Conservation (phyloP, 2,329 filamentous ascomycete species). For the Paraphoma chrysanthemicola region DNA sequence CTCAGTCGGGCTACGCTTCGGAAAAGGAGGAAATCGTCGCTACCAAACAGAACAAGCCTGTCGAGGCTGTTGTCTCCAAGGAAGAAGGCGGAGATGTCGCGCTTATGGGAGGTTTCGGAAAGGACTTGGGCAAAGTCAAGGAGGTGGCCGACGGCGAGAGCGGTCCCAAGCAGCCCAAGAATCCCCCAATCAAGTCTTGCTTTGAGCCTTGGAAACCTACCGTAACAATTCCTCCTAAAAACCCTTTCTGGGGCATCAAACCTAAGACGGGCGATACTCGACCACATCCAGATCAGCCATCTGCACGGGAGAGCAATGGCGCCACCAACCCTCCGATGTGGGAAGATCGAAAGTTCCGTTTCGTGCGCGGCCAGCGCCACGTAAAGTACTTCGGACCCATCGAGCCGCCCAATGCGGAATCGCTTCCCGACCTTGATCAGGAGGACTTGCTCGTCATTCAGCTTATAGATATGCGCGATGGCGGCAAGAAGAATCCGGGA, state of each 20-base stretch:
- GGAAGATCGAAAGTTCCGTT: conserved; percentile 34
- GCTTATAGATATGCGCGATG: conserved; percentile 39
- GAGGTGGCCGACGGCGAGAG: background rate
- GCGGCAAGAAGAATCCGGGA: conserved; percentile 7
- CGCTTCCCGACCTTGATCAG: conserved; percentile 23
- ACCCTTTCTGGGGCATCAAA: conserved; percentile 26
- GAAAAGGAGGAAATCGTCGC: background rate
- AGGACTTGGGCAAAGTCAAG: background rate
- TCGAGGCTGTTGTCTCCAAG: background rate
- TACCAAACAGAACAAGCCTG: background rate
- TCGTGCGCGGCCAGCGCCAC: conserved; percentile 22
- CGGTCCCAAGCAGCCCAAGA: conserved; percentile 2
- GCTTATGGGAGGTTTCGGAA: background rate
- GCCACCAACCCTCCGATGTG: conserved; percentile 29
- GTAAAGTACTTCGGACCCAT: conserved; percentile 16
- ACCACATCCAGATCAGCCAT: conserved; percentile 20
- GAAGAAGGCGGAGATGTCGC: background rate
- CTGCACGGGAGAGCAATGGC: conserved; percentile 26
- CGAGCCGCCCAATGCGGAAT: conserved; percentile 3
- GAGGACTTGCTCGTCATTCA: conserved; percentile 23
- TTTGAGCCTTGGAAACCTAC: conserved; percentile 7
- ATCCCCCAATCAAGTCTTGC: conserved; percentile 13
- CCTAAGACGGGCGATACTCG: conserved; percentile 20
- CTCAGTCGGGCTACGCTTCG: background rate
- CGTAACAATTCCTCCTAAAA: background rate